Evolutionary conservation across 2,329 filamentous ascomycete species (phyloP).

Genomic region (Xylaria multiplex): DNA sequence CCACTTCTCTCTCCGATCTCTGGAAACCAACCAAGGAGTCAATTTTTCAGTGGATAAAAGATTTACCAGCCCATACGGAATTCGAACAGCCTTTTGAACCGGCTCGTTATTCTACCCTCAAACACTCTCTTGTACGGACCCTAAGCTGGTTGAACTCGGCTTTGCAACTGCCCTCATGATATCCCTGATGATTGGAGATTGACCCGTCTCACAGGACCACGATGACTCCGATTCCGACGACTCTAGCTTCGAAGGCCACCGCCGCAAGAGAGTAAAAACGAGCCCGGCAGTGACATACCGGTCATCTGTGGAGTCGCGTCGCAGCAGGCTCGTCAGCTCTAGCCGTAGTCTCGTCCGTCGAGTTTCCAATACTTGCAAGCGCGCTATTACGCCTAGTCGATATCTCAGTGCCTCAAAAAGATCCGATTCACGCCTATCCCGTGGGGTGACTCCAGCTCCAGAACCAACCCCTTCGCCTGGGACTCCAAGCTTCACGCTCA

Average conservation of each 20-base stretch:
- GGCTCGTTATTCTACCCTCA: constrained; percentile 36
- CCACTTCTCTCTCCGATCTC: constrained; percentile 41
- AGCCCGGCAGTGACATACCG: constrained; percentile 21
- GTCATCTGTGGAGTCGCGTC: constrained; percentile 27
- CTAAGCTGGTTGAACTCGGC: not conserved
- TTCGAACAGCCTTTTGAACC: constrained; percentile 38
- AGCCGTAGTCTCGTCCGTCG: constrained; percentile 37
- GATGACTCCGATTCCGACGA: constrained; percentile 21
- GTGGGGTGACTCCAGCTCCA: constrained; percentile 22
- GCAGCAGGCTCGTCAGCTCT: constrained; percentile 31
- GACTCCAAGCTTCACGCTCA: constrained; percentile 32
- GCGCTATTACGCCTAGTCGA: constrained; percentile 29
- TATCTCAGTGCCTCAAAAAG: constrained; percentile 2
- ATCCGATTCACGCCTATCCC: constrained; percentile 2
- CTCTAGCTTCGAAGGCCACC: constrained; percentile 36
- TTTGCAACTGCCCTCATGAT: not conserved
- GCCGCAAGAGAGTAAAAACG: constrained; percentile 41
- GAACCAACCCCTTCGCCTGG: constrained; percentile 32
- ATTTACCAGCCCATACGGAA: constrained; percentile 37
- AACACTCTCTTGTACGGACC: constrained; percentile 43
- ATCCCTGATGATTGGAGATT: not conserved
- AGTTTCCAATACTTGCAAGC: constrained; percentile 39
- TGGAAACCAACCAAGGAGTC: constrained; percentile 42
- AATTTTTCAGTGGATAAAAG: constrained; percentile 45
- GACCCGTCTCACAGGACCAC: constrained; percentile 31